These are phyloP conservation scores for Barnettozyma sucrosica DNA, from an alignment of 805 yeast genomes.

Conservation along the genomic window DNA sequence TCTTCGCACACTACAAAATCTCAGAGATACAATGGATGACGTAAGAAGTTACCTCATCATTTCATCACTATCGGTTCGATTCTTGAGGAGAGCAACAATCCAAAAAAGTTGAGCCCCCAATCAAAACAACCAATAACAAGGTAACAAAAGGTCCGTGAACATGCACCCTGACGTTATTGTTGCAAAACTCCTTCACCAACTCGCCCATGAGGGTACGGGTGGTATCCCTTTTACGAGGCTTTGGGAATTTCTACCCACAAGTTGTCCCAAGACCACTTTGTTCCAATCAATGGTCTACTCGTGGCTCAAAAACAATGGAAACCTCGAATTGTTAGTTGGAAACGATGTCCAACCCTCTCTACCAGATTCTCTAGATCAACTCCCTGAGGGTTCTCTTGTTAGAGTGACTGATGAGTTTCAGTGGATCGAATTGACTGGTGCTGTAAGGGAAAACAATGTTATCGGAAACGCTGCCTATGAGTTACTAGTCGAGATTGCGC, in stretches of 20 bases:
- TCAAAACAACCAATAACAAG: not conserved
- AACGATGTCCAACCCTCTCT: conserved; percentile 3
- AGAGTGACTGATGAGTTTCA: conserved; percentile 49
- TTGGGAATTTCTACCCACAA: conserved; percentile 28
- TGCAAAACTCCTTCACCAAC: conserved; percentile 27
- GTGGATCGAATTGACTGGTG: conserved; percentile 54
- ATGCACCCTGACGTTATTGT: conserved; percentile 32
- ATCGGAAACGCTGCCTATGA: conserved; percentile 54
- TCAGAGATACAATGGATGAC: too few relatives aligned
- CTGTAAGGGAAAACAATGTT: conserved; percentile 41
- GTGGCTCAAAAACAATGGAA: conserved; percentile 30
- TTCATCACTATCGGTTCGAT: not conserved
- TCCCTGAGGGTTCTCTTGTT: conserved; percentile 17
- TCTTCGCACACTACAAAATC: too few relatives aligned
- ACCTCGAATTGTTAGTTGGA: conserved; percentile 10
- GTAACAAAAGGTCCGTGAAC: not conserved
- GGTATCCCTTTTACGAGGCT: conserved; percentile 29
- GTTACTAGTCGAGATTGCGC: conserved; percentile 55
- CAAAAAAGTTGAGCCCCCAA: not conserved
- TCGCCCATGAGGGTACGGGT: conserved; percentile 30
- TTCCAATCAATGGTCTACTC: conserved; percentile 31
- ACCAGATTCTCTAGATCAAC: not conserved
- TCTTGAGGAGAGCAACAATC: not conserved
- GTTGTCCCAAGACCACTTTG: conserved; percentile 24
- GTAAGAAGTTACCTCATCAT: not conserved